Percentiles rank a stretch among this genome's conserved stretches.
These are phyloP conservation scores for Yarrowia osloensis DNA, from an alignment of 805 yeast species.

Conservation along the genomic window DNA sequence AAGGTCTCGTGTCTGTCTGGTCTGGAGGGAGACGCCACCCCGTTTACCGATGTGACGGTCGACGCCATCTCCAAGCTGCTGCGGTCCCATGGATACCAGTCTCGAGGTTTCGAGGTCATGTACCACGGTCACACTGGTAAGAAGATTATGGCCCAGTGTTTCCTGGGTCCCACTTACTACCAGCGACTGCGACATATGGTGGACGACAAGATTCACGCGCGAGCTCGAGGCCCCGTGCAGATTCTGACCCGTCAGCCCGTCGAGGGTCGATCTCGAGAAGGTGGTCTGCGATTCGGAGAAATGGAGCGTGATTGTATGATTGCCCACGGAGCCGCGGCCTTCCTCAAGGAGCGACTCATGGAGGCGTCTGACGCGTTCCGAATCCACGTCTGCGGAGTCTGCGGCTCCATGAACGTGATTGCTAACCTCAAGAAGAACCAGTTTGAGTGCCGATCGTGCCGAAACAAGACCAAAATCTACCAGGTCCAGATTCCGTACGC, in stretches of 20 bases:
- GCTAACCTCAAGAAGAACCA: slow-evolving; percentile 97
- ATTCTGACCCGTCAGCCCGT: slow-evolving; percentile 97
- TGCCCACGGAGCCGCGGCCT: slow-evolving; percentile 99
- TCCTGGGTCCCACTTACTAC: slow-evolving; percentile 99
- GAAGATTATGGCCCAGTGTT: slow-evolving; percentile 95
- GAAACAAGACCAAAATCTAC: slow-evolving; percentile 95
- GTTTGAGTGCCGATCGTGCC: slow-evolving; percentile 97
- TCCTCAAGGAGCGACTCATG: slow-evolving; percentile 96
- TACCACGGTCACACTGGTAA: slow-evolving; percentile 99
- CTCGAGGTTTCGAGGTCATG: slow-evolving; percentile 98
- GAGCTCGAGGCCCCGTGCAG: slow-evolving; percentile 99
- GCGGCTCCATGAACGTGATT: slow-evolving; percentile 97
- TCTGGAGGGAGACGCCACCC: slow-evolving; percentile 98
- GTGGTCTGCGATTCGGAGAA: slow-evolving; percentile 98
- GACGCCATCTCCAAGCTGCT: slow-evolving; percentile 91
- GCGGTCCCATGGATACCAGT: slow-evolving; percentile 95
- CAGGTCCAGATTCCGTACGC: slow-evolving; percentile 99
- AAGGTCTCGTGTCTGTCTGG: slow-evolving; percentile 95
- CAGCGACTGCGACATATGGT: slow-evolving; percentile 99
- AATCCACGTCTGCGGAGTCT: slow-evolving; percentile 96
- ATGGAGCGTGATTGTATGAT: slow-evolving; percentile 99
- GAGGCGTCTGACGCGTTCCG: slow-evolving; percentile 99
- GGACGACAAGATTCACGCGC: slow-evolving; percentile 97
- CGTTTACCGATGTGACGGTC: slow-evolving; percentile 97
- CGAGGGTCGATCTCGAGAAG: slow-evolving; percentile 98